Percentiles rank a stretch among this genome's conserved stretches.
Conservation (phyloP, 345 rosid species). For the Eucalyptus regnans region DNA sequence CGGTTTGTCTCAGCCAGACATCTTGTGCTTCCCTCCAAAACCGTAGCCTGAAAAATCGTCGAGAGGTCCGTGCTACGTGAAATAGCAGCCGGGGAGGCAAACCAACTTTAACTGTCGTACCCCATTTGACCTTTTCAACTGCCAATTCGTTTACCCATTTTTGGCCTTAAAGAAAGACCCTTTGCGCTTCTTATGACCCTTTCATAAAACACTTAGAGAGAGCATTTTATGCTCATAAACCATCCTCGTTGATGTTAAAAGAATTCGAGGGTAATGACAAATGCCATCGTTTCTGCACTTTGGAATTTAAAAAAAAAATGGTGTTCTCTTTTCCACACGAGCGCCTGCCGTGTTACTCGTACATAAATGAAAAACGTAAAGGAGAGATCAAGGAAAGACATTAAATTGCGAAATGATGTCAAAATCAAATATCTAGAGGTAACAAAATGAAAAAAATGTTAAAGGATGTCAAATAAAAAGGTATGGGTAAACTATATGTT, state of each 20-base stretch:
- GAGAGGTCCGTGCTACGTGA: neutral
- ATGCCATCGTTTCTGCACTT: neutral
- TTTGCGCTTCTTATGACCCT: neutral
- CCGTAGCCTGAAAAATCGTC: neutral
- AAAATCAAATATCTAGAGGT: neutral
- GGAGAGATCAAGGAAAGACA: neutral
- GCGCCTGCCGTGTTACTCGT: neutral
- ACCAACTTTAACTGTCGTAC: neutral
- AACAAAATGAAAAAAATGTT: neutral
- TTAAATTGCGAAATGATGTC: neutral
- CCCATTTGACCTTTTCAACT: neutral
- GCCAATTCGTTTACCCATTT: neutral
- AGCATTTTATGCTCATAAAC: neutral
- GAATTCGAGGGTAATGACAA: neutral
- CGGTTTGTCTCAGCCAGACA: neutral
- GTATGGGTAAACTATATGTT: neutral
- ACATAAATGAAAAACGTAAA: neutral
- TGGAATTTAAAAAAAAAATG: neutral
- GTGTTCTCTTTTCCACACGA: neutral
- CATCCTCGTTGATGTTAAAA: neutral
- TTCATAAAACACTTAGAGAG: neutral
- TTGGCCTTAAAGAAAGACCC: neutral
- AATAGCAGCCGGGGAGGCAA: neutral
- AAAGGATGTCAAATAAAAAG: neutral
- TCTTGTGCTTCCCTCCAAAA: neutral